Conservation (phyloP, 208 protist species). For the Leishmania arabica region DNA sequence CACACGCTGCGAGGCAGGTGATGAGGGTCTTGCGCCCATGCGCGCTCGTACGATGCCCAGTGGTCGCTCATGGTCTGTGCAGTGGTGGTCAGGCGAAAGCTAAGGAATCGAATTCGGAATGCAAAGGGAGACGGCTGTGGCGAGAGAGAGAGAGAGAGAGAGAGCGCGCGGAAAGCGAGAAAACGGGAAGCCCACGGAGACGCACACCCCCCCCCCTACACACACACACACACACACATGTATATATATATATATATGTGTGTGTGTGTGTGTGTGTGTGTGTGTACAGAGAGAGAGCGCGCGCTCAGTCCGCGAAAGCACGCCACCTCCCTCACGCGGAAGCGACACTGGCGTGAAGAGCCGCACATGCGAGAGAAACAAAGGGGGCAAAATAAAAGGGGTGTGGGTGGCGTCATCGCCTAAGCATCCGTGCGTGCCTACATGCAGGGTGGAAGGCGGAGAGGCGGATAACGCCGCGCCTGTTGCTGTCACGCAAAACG, state of each 20-base stretch:
- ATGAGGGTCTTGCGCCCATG: constrained; percentile 13
- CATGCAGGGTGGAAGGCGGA: neutral
- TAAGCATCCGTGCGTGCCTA: neutral
- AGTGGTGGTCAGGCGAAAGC: neutral
- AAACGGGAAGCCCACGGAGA: neutral
- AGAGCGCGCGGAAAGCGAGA: neutral
- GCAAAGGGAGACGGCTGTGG: neutral
- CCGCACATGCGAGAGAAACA: neutral
- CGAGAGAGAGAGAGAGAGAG: neutral
- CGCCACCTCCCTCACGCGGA: neutral
- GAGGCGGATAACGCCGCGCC: neutral
- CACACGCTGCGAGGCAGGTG: constrained; percentile 1
- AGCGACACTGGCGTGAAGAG: neutral
- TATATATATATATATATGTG: neutral
- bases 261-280: too few species aligned
- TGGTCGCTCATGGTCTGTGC: constrained; percentile 1
- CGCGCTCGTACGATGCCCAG: constrained; percentile 21
- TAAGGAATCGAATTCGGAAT: neutral
- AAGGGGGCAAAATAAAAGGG: neutral
- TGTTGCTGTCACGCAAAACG: neutral
- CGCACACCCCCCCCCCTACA: neutral
- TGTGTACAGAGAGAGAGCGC: too few species aligned
- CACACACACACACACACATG: neutral
- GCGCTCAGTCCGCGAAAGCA: neutral
- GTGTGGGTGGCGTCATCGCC: neutral